Conservation (phyloP, 306 rosid species). For the Senna siamea region DNA sequence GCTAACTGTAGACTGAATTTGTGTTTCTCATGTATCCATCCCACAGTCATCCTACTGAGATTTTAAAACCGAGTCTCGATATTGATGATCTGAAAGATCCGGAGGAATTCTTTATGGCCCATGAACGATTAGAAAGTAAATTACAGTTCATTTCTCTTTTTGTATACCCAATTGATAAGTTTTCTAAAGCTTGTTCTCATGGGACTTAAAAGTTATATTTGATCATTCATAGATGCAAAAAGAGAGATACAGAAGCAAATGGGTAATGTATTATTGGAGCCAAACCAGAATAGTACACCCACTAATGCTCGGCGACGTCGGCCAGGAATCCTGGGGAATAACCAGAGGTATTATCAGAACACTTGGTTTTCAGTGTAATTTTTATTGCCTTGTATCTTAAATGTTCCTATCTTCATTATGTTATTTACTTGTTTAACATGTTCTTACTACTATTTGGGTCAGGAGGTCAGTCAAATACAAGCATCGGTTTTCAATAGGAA, state of each 20-base stretch:
- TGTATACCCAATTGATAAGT: conserved; percentile 7
- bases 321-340: conserved; percentile 68
- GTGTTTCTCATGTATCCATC: conserved; percentile 22
- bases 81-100: conserved; percentile 63
- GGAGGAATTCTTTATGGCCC: conserved; percentile 63
- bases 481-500: conserved; percentile 55
- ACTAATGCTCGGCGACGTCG: conserved; percentile 57
- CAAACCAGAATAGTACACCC: conserved; percentile 47
- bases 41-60: conserved; percentile 57
- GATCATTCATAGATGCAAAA: conserved; percentile 67
- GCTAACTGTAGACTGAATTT: conserved; percentile 10
- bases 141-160: conserved; percentile 5
- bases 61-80: conserved; percentile 57
- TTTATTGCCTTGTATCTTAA: conserved; percentile 15
- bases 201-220: conserved; percentile 37
- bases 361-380: conserved; percentile 5
- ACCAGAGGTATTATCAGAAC: conserved; percentile 45
- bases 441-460: conserved; percentile 36
- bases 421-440: conserved; percentile 27
- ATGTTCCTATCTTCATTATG: conserved; percentile 26
- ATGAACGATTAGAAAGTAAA: conserved; percentile 74
- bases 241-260: conserved; percentile 71
- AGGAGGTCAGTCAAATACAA: conserved; percentile 62
- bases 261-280: conserved; percentile 50
- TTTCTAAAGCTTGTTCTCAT: conserved; percentile 24